Evolutionary conservation across 495 filamentous ascomycete genomes (phyloP).

Genomic region (Alectoria sarmentosa): DNA sequence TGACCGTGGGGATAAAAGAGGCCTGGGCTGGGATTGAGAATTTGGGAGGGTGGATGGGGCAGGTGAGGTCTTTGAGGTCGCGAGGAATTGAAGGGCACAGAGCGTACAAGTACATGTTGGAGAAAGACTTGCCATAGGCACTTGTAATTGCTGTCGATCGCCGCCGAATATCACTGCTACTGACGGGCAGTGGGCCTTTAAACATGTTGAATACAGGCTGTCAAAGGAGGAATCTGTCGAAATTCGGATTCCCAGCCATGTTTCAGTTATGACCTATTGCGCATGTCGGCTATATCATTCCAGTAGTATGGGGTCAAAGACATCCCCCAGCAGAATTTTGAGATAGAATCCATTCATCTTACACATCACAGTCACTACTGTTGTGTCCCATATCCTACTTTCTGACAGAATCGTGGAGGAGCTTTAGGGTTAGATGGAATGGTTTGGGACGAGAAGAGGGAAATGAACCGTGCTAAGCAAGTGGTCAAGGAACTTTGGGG

Average conservation of each 20-base stretch:
- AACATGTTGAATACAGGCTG: no score
- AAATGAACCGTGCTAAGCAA: background rate
- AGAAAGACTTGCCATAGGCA: background rate
- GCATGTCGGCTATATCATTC: no score
- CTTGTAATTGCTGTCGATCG: background rate
- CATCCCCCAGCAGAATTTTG: no score
- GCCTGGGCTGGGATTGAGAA: slow-evolving; percentile 30
- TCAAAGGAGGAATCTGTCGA: no score
- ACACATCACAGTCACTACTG: no score
- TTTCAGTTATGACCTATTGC: no score
- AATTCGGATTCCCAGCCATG: no score
- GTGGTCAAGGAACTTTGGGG: background rate
- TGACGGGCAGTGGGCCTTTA: background rate
- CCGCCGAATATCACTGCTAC: background rate
- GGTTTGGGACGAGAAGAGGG: background rate
- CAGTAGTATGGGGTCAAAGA: no score
- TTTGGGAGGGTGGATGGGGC: slow-evolving; percentile 30
- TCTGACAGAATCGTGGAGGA: no score
- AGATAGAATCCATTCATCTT: no score
- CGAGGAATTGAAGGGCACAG: slow-evolving; percentile 22
- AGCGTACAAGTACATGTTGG: background rate
- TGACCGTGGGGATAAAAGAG: slow-evolving; percentile 39
- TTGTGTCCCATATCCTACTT: no score
- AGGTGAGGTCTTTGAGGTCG: slow-evolving; percentile 35
- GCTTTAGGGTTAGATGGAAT: background rate